A percentile compares a stretch with the other conserved stretches of the same genome.
These are phyloP conservation scores for Thelonectria olida DNA, from an alignment of 2,329 filamentous ascomycete genomes.

Conservation along the genomic window DNA sequence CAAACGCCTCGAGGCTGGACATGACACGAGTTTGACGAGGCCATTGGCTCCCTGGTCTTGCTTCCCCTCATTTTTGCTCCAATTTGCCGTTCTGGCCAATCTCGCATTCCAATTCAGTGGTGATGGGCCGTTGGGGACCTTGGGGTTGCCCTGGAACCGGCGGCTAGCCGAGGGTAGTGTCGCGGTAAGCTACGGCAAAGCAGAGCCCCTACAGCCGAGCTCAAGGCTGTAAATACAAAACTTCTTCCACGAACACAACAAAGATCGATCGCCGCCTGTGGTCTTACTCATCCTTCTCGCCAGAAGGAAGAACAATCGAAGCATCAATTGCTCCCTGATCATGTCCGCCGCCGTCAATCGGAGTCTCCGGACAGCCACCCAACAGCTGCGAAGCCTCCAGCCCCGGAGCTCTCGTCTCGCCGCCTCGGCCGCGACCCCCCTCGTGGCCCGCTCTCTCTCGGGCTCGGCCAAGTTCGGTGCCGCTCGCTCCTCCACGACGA, in stretches of 20 bases:
- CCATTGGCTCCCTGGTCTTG: slow-evolving; percentile 16
- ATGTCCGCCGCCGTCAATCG: slow-evolving; percentile 66
- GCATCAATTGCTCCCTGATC: slow-evolving; percentile 26
- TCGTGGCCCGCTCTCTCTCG: slow-evolving; percentile 46
- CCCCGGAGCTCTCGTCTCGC: slow-evolving; percentile 48
- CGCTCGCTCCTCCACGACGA: slow-evolving; percentile 47
- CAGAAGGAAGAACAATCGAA: no score
- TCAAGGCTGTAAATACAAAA: slow-evolving; percentile 34
- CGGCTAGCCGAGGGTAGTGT: slow-evolving; percentile 41
- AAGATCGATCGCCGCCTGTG: not conserved
- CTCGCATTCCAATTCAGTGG: not conserved
- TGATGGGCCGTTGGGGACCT: slow-evolving; percentile 3
- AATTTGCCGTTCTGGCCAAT: slow-evolving; percentile 15
- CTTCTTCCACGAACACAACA: not conserved
- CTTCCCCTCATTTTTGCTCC: slow-evolving; percentile 11
- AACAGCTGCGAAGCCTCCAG: slow-evolving; percentile 58
- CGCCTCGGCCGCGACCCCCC: slow-evolving; percentile 43
- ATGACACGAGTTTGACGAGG: not conserved
- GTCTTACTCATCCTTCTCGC: not conserved
- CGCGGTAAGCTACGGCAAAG: slow-evolving; percentile 39
- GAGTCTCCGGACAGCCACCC: slow-evolving; percentile 63
- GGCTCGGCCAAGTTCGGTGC: slow-evolving; percentile 43
- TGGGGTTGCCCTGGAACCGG: slow-evolving; percentile 20
- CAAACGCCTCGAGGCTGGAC: not conserved
- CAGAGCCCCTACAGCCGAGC: slow-evolving; percentile 35